These are phyloP conservation scores for Penicillium sp. DNA, from an alignment of 2,329 filamentous ascomycete species.

Conservation along the genomic window DNA sequence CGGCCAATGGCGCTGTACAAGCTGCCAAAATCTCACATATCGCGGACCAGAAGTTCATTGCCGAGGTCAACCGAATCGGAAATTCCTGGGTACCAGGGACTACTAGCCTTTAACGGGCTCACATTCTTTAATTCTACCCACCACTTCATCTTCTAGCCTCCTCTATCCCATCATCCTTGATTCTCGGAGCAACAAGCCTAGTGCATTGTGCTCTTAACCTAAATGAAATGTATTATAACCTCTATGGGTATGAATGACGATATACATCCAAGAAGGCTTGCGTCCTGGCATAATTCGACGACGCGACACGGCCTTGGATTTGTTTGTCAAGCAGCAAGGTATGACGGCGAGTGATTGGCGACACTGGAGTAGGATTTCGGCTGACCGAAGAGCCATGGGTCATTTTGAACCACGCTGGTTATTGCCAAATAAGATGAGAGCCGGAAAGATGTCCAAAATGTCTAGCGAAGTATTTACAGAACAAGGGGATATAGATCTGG, in stretches of 20 bases:
- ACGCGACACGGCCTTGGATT: not conserved
- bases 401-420: too few relatives aligned
- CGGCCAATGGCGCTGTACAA: constrained; percentile 48
- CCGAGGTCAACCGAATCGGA: constrained; percentile 84
- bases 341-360: too few relatives aligned
- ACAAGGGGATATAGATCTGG: not conserved
- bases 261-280: too few relatives aligned
- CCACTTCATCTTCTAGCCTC: not conserved
- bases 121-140: not conserved
- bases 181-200: not conserved
- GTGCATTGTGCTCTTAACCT: not conserved
- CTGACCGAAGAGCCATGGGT: too few relatives aligned
- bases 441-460: not conserved
- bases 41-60: constrained; percentile 77
- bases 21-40: constrained; percentile 67
- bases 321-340: too few relatives aligned
- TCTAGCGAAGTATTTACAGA: not conserved
- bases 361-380: too few relatives aligned
- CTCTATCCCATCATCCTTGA: not conserved
- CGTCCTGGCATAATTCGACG: not conserved
- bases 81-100: constrained; percentile 81
- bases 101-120: constrained; percentile 65
- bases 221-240: not conserved
- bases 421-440: not conserved
- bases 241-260: too few relatives aligned